These are phyloP conservation scores for Vishniacozyma victoriae DNA, from an alignment of 768 basidiomycete species.

Conservation along the genomic window DNA sequence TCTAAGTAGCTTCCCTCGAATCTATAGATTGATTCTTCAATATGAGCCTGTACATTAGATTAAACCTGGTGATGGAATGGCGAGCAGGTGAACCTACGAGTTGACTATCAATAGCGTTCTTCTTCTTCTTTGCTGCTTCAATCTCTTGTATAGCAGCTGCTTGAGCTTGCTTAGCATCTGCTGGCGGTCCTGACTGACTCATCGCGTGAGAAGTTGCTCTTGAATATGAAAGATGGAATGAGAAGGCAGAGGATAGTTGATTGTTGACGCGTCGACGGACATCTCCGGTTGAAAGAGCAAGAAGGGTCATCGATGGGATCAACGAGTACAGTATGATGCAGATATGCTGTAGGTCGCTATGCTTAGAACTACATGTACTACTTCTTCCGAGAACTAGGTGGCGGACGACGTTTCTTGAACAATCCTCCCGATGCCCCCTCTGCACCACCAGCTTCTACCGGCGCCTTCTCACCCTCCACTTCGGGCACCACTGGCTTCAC, in stretches of 20 bases:
- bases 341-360: no score
- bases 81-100: constrained; percentile 14
- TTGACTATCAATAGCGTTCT: constrained; percentile 28
- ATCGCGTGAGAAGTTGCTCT: constrained; percentile 6
- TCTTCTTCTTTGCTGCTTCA: constrained; percentile 32
- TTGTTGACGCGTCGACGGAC: no score
- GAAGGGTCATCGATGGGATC: no score
- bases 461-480: not conserved
- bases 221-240: no score
- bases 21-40: constrained; percentile 48
- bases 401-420: not conserved
- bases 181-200: constrained; percentile 38
- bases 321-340: no score
- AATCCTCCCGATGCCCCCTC: not conserved
- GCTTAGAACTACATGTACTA: no score
- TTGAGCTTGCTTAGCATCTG: constrained; percentile 43
- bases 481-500: no score
- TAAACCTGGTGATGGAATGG: not conserved
- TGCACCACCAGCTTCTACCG: not conserved
- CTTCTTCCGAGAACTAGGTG: not conserved
- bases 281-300: no score
- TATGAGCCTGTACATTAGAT: constrained; percentile 34
- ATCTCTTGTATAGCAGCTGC: constrained; percentile 35
- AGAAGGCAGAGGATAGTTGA: no score
- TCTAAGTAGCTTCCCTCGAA: constrained; percentile 50